phyloP scores from a whole-genome alignment of 2,329 filamentous ascomycete species.

The Lecanosticta acicola region DNA sequence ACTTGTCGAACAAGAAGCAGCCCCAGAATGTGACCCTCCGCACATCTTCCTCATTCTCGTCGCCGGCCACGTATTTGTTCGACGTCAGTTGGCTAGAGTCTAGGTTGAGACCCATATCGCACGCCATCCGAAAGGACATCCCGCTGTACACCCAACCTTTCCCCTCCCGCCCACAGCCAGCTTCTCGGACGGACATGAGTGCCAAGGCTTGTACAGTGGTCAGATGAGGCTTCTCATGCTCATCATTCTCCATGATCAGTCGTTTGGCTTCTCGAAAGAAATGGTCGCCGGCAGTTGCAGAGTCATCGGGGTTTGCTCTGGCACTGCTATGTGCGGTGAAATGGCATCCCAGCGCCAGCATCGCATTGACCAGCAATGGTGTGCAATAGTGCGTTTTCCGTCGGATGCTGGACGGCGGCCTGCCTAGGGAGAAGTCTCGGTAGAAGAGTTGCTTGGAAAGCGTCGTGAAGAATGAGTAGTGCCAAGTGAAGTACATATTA shows the following conservation, averaged over 20 bases:
- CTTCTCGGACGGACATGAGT: constrained; percentile 93
- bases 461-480: constrained; percentile 93
- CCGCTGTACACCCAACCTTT: constrained; percentile 98
- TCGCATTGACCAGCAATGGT: constrained; percentile 82
- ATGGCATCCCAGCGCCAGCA: constrained; percentile 87
- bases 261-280: constrained; percentile 94
- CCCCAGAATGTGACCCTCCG: constrained; percentile 94
- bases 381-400: constrained; percentile 73
- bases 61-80: constrained; percentile 38
- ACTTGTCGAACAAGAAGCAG: constrained; percentile 97
- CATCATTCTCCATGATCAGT: constrained; percentile 81
- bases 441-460: constrained; percentile 83
- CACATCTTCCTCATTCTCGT: constrained; percentile 81
- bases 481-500: constrained; percentile 98
- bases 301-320: constrained; percentile 65
- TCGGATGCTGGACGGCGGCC: constrained; percentile 44
- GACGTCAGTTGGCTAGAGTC: constrained; percentile 63
- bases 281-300: constrained; percentile 83
- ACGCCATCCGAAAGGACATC: constrained; percentile 97
- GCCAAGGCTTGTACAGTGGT: constrained; percentile 90
- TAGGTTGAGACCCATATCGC: constrained; percentile 85
- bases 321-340: constrained; percentile 75
- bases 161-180: constrained; percentile 86
- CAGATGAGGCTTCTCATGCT: constrained; percentile 82
- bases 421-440: constrained; percentile 72